Evolutionary conservation across 1,139 yeast species (phyloP).

Genomic region (Pichia cactophila): DNA sequence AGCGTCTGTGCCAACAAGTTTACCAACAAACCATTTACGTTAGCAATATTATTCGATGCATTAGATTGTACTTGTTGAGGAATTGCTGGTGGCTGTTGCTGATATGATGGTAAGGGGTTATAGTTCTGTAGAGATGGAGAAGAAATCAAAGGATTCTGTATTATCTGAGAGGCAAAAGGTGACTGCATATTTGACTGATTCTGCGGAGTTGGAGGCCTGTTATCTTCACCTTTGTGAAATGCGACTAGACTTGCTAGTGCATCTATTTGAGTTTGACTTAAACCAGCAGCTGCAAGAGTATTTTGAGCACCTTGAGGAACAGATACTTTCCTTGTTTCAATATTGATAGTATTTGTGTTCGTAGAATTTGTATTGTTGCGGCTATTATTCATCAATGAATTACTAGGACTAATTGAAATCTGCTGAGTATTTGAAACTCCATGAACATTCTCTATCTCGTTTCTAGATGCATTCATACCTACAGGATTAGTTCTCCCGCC

Average conservation of each 20-base stretch:
- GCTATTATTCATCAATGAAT: slow-evolving; percentile 4
- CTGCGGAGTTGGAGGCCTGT: neutral
- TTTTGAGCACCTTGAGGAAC: slow-evolving; percentile 69
- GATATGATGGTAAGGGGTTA: slow-evolving; percentile 12
- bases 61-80: slow-evolving; percentile 1
- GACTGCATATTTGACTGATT: neutral
- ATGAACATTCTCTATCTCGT: neutral
- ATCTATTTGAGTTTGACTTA: slow-evolving; percentile 60
- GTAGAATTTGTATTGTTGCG: slow-evolving; percentile 11
- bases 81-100: slow-evolving; percentile 8
- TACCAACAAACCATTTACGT: slow-evolving; percentile 8
- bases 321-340: slow-evolving; percentile 32
- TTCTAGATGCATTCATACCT: neutral
- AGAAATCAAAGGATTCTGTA: slow-evolving; percentile 3
- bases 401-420: slow-evolving; percentile 7
- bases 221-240: slow-evolving; percentile 42
- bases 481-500: slow-evolving; percentile 1
- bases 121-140: slow-evolving; percentile 2
- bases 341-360: slow-evolving; percentile 14
- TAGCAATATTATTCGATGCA: neutral
- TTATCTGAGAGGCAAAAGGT: neutral
- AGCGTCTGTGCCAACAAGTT: slow-evolving; percentile 13
- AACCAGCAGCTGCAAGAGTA: slow-evolving; percentile 57
- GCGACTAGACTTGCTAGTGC: slow-evolving; percentile 66
- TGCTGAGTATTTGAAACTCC: slow-evolving; percentile 5